phyloP scores from a whole-genome alignment of 345 rosid genomes.

The Gossypioides kirkii region DNA sequence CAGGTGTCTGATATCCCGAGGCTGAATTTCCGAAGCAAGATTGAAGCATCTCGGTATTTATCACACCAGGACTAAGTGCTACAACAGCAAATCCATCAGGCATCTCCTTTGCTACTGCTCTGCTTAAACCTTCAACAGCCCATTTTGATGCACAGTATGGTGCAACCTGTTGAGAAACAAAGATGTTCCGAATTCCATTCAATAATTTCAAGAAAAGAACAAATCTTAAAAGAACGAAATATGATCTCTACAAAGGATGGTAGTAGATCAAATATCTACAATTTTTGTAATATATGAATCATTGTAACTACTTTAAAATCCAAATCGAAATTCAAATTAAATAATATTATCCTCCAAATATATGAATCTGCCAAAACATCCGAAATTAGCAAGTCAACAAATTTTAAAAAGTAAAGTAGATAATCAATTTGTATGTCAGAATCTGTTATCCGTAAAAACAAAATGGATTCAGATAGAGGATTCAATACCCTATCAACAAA shows the following conservation, averaged over 20 bases:
- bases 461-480: too few species aligned
- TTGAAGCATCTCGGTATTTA: slow-evolving; percentile 83
- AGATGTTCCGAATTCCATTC: not conserved
- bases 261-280: not conserved
- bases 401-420: too few species aligned
- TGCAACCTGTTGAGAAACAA: slow-evolving; percentile 53
- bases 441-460: too few species aligned
- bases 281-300: not conserved
- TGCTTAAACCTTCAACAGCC: slow-evolving; percentile 92
- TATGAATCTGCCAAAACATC: not conserved
- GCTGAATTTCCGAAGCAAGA: slow-evolving; percentile 90
- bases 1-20: slow-evolving; percentile 80
- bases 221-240: not conserved
- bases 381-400: too few species aligned
- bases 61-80: slow-evolving; percentile 89
- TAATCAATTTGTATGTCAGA: too few species aligned
- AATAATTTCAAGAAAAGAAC: not conserved
- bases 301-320: not conserved
- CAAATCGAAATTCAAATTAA: not conserved
- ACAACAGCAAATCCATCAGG: slow-evolving; percentile 83
- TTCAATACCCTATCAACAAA: too few species aligned
- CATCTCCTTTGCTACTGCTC: slow-evolving; percentile 90
- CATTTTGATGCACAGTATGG: slow-evolving; percentile 99
- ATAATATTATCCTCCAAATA: not conserved
- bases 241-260: not conserved